A percentile compares a stretch with the other conserved stretches of the same genome.
Evolutionary conservation across 192 early-diverging fungal genomes (phyloP).

Genomic region (Nowakowskiella sp.): DNA sequence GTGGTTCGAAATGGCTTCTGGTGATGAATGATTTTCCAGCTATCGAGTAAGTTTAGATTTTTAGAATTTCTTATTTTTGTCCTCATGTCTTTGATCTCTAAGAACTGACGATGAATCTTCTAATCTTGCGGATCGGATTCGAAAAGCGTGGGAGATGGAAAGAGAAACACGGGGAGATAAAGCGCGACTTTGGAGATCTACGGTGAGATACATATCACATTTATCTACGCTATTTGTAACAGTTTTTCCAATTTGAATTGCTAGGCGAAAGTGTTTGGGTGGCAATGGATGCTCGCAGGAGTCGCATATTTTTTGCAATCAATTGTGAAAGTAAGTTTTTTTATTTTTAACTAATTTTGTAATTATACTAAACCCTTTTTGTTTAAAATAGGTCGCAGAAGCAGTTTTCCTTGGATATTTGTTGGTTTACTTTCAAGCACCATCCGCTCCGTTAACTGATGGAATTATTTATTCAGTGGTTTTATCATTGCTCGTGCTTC

Average conservation of each 20-base stretch:
- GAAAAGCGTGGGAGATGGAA: not conserved
- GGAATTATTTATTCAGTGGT: constrained; percentile 21
- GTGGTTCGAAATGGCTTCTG: too few species aligned
- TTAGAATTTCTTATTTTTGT: too few species aligned
- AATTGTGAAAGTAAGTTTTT: constrained; percentile 13
- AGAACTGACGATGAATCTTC: not conserved
- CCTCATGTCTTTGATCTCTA: too few species aligned
- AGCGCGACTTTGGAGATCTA: not conserved
- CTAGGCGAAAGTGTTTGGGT: constrained; percentile 25
- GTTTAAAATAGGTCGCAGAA: constrained; percentile 15
- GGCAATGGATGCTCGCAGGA: constrained; percentile 12
- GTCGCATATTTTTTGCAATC: constrained; percentile 25
- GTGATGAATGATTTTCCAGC: too few species aligned
- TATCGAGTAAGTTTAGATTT: too few species aligned
- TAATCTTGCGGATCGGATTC: not conserved
- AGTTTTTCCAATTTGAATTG: too few species aligned
- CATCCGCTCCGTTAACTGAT: constrained; percentile 7
- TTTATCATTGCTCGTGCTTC: constrained; percentile 13
- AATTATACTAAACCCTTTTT: not conserved
- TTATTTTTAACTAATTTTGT: not conserved
- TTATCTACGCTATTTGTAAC: too few species aligned
- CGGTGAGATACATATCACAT: too few species aligned
- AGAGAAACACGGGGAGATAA: not conserved
- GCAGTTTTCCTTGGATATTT: constrained; percentile 28
- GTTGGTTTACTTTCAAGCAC: constrained; percentile 39